Evolutionary conservation across 2,329 filamentous ascomycete genomes (phyloP), one percentile per base, ranked within the genome.

Genomic region (Graphiopsis chlorocephala): DNA sequence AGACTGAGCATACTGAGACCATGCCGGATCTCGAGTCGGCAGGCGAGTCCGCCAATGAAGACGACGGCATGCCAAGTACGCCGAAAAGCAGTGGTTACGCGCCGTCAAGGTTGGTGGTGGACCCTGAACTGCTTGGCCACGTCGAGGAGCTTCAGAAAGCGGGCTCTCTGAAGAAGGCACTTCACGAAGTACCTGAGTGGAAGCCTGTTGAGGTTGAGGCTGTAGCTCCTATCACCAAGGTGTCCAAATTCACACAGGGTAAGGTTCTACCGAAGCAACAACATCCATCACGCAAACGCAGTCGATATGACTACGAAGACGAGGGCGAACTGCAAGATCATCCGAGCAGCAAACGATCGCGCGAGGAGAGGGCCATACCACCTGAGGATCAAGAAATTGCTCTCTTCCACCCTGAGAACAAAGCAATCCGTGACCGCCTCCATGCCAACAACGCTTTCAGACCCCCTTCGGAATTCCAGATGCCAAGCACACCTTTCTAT

Each of bases 401-500:
- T 1, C 81, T 99, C 0, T 99, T 99, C 78, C 88, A 91, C 68
- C 88, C 92, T 0, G 91, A 96, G 66, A 94, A 96, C 80, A 96
- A 94, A 76, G 85, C 89, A 63, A 93, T 97, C 47, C 87, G 94
- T 64, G 94, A 98, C 74, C 86, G 95, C 17, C 85, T 99, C 5
- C 92, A 97, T 74, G 91, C 92, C 11, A 91, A 91, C 10, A 93
- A 97, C 76, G 91, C 94, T 67, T 98, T 99, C 81, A 86, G 93
- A 63, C 95, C 95, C 17, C 95, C 95, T 0, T 93, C 92, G 0
- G 94, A 98, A 75, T 89, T 93, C 74, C 86, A 87, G 0, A 98
- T 98, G 93, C 95, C 95, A 0, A 86, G 89, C 1, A 90, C 94
- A 70, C 88, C 85, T 61, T 99, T 98, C 79, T 98, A 96, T 73